Conservation (phyloP, 176 grass and related monocot species). For the Carex pumila region DNA sequence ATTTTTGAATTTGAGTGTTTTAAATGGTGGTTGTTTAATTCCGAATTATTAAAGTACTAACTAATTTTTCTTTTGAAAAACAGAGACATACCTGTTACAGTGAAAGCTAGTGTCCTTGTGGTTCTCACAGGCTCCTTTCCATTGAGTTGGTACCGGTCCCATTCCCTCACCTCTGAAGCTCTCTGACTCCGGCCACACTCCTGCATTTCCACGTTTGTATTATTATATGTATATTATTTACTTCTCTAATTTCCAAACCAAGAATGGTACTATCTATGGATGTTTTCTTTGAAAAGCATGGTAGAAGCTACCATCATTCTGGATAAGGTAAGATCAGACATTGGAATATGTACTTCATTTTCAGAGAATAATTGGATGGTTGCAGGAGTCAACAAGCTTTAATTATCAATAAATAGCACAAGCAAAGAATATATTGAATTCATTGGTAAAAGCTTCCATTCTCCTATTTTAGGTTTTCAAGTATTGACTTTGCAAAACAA, state of each 20-base stretch:
- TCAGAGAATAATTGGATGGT: background rate
- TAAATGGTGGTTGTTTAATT: too few species aligned
- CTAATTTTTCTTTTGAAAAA: background rate
- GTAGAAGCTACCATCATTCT: too few species aligned
- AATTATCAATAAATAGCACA: constrained; percentile 2
- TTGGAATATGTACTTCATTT: background rate
- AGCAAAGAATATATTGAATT: background rate
- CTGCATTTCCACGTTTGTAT: constrained; percentile 30
- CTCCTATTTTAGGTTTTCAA: background rate
- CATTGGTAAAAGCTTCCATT: background rate
- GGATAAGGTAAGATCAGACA: background rate
- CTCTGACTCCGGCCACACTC: constrained; percentile 89
- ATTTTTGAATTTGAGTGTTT: too few species aligned
- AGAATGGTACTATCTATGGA: background rate
- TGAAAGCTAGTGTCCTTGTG: constrained; percentile 46
- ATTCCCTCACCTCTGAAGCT: constrained; percentile 90
- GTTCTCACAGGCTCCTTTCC: constrained; percentile 82
- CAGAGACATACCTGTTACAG: constrained; percentile 65
- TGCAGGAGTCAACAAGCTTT: background rate
- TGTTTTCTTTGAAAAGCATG: background rate
- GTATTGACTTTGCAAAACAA: too few species aligned
- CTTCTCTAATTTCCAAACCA: background rate
- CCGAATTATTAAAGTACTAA: too few species aligned
- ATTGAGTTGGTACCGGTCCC: constrained; percentile 46
- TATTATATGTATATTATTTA: background rate